These are phyloP conservation scores for Eragrostis curvula DNA, from an alignment of 176 grass and related monocot species.

Conservation along the genomic window DNA sequence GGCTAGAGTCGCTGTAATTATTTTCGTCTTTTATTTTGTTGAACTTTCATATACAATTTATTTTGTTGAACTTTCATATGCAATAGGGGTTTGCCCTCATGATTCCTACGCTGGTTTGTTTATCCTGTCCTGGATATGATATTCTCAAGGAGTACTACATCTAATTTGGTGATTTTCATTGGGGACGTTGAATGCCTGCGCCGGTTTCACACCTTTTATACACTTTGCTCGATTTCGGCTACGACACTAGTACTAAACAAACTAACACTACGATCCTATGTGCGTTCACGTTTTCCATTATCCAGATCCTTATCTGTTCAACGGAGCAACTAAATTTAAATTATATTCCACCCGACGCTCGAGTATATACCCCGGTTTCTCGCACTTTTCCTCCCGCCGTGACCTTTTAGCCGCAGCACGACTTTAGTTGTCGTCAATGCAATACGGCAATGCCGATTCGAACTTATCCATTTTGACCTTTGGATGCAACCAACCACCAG, in stretches of 20 bases:
- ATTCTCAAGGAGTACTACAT: neutral
- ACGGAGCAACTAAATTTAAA: neutral
- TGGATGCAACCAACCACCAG: neutral
- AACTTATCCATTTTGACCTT: conserved; percentile 43
- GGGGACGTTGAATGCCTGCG: neutral
- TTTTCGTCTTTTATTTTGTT: too few species aligned
- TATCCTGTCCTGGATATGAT: neutral
- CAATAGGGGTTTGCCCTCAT: too few species aligned
- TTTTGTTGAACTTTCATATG: too few species aligned
- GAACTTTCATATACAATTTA: too few species aligned
- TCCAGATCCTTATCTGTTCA: conserved; percentile 27
- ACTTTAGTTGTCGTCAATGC: conserved; percentile 17
- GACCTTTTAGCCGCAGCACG: conserved; percentile 22
- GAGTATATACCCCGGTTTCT: conserved; percentile 10
- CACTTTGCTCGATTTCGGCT: conserved; percentile 21
- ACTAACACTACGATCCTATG: neutral
- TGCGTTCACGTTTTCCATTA: conserved; percentile 30
- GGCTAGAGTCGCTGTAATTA: too few species aligned
- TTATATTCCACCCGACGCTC: neutral
- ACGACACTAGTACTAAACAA: neutral
- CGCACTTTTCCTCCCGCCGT: conserved; percentile 11
- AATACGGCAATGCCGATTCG: neutral
- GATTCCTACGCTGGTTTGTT: neutral
- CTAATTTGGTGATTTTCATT: neutral
- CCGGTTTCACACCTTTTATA: neutral